Percentiles rank a stretch among this genome's conserved stretches.
Evolutionary conservation across 305 asterid genomes (phyloP).

Genomic region (Fraxinus ornus): DNA sequence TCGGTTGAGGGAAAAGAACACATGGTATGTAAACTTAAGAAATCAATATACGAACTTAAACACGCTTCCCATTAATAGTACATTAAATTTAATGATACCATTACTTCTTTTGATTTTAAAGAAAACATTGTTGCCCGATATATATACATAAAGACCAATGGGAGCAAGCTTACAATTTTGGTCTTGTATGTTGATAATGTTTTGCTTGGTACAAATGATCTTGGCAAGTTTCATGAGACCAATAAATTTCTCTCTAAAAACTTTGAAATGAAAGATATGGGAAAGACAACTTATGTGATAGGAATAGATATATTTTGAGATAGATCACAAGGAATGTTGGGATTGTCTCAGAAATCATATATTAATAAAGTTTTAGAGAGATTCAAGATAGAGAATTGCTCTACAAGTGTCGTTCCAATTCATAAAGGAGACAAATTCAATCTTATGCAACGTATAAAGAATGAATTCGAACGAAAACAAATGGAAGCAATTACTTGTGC

Average conservation of each 20-base stretch:
- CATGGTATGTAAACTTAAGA: not conserved
- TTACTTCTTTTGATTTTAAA: not conserved
- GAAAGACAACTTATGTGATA: not conserved
- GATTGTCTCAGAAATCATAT: not conserved
- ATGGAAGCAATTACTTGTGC: not conserved
- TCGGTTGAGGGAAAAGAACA: not conserved
- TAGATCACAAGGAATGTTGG: not conserved
- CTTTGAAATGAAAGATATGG: not conserved
- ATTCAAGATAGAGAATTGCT: not conserved
- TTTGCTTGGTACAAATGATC: not conserved
- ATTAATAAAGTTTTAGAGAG: not conserved
- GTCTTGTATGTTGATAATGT: not conserved
- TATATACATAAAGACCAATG: not conserved
- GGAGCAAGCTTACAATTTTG: not conserved
- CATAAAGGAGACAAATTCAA: not conserved
- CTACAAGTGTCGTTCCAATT: not conserved
- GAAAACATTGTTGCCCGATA: not conserved
- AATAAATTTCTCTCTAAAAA: not conserved
- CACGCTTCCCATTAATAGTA: not conserved
- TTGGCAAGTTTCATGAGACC: not conserved
- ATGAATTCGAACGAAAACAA: not conserved
- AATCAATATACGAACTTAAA: not conserved
- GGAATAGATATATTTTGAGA: not conserved
- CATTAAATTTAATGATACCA: not conserved
- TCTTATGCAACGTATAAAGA: not conserved